Conservation (phyloP, 495 filamentous ascomycete genomes). For the Penicillium manginii region DNA sequence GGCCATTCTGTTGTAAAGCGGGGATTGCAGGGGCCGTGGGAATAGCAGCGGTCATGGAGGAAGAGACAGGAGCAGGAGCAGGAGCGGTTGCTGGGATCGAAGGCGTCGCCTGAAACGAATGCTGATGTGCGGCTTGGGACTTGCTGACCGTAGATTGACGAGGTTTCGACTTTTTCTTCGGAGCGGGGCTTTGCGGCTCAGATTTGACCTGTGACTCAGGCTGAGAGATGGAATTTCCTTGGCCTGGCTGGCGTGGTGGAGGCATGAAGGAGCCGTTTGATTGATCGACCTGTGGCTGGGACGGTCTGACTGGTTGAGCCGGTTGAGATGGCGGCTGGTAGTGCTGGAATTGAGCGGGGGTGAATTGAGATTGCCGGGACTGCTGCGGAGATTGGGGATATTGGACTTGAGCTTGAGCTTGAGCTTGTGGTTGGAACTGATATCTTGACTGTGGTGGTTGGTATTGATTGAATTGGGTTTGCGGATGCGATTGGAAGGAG, state of each 20-base stretch:
- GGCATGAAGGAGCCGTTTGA: conserved; percentile 11
- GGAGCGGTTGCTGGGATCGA: not conserved
- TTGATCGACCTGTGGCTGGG: conserved; percentile 5
- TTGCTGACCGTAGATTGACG: conserved; percentile 14
- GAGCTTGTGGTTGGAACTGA: conserved; percentile 17
- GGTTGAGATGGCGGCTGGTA: conserved; percentile 25
- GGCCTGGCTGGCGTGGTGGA: conserved; percentile 2
- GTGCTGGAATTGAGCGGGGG: conserved; percentile 21
- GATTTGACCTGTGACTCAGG: conserved; percentile 8
- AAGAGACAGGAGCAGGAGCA: conserved; percentile 1
- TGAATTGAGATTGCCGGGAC: conserved; percentile 13
- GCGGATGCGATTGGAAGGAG: conserved; percentile 17
- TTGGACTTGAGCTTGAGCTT: conserved; percentile 3
- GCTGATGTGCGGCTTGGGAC: conserved; percentile 14
- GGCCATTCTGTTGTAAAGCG: conserved; percentile 22
- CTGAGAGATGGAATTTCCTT: conserved; percentile 10
- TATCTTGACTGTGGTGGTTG: conserved; percentile 13
- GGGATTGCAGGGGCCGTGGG: not conserved
- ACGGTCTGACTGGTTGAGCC: not conserved
- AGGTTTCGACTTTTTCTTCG: conserved; percentile 32
- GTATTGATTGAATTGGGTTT: conserved; percentile 31
- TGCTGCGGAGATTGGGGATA: conserved; percentile 24
- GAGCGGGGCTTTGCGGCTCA: conserved; percentile 24
- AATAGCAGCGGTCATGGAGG: not conserved
- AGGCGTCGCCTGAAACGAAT: conserved; percentile 12